Conservation (phyloP, 2,329 filamentous ascomycete species). For the Colletotrichum chrysophilum region DNA sequence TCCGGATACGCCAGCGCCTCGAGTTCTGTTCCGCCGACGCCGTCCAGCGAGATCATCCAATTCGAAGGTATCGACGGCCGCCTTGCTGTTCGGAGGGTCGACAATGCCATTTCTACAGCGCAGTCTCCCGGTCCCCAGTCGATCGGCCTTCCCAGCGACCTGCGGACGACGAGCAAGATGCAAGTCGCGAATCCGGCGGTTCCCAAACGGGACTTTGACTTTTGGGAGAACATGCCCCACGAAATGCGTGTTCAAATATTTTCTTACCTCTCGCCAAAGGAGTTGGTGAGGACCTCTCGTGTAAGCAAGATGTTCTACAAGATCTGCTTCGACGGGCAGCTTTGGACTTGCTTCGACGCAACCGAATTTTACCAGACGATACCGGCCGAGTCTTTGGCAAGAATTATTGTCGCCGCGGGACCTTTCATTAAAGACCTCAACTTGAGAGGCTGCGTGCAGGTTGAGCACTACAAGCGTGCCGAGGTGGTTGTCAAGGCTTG, state of each 20-base stretch:
- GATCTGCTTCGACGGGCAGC: slow-evolving; percentile 91
- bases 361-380: slow-evolving; percentile 89
- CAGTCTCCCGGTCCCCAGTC: slow-evolving; percentile 44
- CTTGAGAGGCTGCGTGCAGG: slow-evolving; percentile 86
- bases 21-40: slow-evolving; percentile 43
- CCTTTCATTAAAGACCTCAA: slow-evolving; percentile 93
- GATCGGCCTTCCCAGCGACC: slow-evolving; percentile 67
- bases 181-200: slow-evolving; percentile 18
- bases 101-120: slow-evolving; percentile 46
- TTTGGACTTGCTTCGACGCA: slow-evolving; percentile 87
- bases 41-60: slow-evolving; percentile 43
- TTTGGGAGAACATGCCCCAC: slow-evolving; percentile 82
- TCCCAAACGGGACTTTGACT: slow-evolving; percentile 51
- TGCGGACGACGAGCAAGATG: slow-evolving; percentile 32
- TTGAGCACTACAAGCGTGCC: slow-evolving; percentile 79
- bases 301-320: slow-evolving; percentile 81
- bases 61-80: slow-evolving; percentile 49
- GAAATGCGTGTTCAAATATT: slow-evolving; percentile 84
- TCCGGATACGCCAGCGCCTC: slow-evolving; percentile 35
- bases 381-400: slow-evolving; percentile 80
- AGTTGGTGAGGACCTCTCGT: slow-evolving; percentile 79
- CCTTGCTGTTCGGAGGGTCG: slow-evolving; percentile 61
- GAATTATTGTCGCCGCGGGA: slow-evolving; percentile 83
- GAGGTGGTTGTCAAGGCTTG: slow-evolving; percentile 84
- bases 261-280: slow-evolving; percentile 75